A percentile compares a stretch with the other conserved stretches of the same genome.
These are phyloP conservation scores for Fremontodendron californicum DNA, from an alignment of 345 rosid species.

Conservation along the genomic window DNA sequence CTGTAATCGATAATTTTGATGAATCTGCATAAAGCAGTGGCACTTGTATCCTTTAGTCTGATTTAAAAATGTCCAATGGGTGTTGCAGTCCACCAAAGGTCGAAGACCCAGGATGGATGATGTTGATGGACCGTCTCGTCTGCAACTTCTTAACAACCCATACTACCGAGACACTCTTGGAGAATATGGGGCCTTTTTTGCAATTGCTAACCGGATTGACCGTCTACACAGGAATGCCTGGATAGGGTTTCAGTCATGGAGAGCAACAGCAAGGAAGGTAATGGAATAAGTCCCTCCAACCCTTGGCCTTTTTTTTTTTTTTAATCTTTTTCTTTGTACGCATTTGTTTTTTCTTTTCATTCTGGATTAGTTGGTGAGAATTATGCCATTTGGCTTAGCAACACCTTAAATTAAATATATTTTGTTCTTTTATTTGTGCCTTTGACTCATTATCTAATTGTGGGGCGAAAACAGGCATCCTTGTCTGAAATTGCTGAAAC, in stretches of 20 bases:
- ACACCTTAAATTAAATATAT: background rate
- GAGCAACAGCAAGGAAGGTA: constrained; percentile 91
- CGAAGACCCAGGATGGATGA: constrained; percentile 85
- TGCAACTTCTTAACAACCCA: constrained; percentile 66
- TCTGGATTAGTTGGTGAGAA: background rate
- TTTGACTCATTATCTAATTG: constrained; percentile 21
- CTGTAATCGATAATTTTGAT: background rate
- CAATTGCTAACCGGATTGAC: constrained; percentile 81
- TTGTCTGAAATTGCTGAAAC: constrained; percentile 72
- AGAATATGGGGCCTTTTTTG: constrained; percentile 90
- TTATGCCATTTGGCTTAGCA: background rate
- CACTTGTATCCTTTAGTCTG: constrained; percentile 7
- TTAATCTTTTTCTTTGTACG: background rate
- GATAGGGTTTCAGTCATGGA: constrained; percentile 99
- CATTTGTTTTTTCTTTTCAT: background rate
- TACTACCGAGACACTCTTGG: constrained; percentile 86
- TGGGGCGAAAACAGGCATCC: constrained; percentile 56
- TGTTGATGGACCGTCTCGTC: constrained; percentile 81
- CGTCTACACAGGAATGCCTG: constrained; percentile 87
- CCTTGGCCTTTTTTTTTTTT: background rate
- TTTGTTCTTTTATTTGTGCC: background rate
- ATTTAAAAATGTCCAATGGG: constrained; percentile 12
- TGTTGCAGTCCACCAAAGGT: constrained; percentile 76
- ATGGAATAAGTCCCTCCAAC: background rate
- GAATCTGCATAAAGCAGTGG: constrained; percentile 5